Evolutionary conservation across 352 stramenopile species (phyloP).

Genomic region (Phytophthora chlamydospora): DNA sequence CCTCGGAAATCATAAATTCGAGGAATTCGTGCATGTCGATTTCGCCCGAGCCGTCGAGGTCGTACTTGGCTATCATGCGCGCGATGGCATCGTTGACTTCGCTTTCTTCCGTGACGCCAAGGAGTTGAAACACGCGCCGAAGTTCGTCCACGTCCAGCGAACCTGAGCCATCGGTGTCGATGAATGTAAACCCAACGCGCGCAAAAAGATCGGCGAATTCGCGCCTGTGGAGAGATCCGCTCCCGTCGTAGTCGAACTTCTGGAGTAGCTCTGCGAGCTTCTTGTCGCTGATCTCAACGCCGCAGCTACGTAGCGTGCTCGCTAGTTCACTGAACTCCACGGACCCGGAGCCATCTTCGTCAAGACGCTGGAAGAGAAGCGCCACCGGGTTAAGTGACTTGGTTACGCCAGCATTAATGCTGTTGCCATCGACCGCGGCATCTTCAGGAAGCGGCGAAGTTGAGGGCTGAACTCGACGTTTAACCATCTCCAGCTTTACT

Average conservation of each 20-base stretch:
- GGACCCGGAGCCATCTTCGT: constrained; percentile 52
- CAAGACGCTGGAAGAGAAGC: constrained; percentile 53
- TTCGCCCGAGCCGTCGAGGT: constrained; percentile 72
- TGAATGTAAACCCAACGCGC: constrained; percentile 60
- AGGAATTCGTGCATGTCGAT: constrained; percentile 79
- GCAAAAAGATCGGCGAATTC: constrained; percentile 69
- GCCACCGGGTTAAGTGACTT: constrained; percentile 27
- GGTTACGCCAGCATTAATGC: background rate
- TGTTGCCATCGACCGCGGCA: background rate
- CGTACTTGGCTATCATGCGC: constrained; percentile 63
- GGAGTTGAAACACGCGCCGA: constrained; percentile 50
- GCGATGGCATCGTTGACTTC: constrained; percentile 43
- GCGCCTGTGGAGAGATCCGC: constrained; percentile 42
- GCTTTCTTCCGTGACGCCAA: constrained; percentile 50
- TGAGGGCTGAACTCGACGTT: constrained; percentile 14
- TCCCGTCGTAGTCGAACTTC: constrained; percentile 66
- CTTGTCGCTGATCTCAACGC: constrained; percentile 44
- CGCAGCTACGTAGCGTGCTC: constrained; percentile 39
- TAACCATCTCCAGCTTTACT: constrained; percentile 29
- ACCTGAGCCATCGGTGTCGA: constrained; percentile 64
- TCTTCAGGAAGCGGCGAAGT: background rate
- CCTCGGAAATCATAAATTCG: constrained; percentile 71
- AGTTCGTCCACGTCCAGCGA: constrained; percentile 59
- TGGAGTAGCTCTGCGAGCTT: constrained; percentile 39
- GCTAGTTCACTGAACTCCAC: constrained; percentile 52